Percentiles rank a stretch among this genome's conserved stretches.
These are phyloP conservation scores for Chimonanthus praecox DNA, from an alignment of 164 flowering plant genomes.

Conservation along the genomic window DNA sequence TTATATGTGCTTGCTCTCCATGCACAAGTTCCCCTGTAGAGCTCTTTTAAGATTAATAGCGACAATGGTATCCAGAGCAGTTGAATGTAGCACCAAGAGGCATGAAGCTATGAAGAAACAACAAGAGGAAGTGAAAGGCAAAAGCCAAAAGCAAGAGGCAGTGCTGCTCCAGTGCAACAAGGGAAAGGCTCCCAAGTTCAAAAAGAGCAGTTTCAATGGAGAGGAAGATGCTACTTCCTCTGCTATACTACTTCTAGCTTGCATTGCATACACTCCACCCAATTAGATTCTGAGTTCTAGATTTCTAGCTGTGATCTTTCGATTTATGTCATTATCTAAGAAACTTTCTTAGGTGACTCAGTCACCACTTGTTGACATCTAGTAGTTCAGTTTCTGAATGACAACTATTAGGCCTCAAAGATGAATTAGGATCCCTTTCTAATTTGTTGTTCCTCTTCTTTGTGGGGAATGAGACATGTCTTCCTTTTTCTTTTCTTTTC, in stretches of 20 bases:
- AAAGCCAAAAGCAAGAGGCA: constrained; percentile 15
- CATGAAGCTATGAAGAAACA: constrained; percentile 18
- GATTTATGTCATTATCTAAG: no score
- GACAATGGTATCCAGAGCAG: constrained; percentile 57
- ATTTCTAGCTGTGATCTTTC: no score
- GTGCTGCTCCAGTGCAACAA: constrained; percentile 55
- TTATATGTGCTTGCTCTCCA: constrained; percentile 6
- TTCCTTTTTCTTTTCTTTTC: no score
- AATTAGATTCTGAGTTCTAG: no score
- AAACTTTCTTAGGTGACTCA: no score
- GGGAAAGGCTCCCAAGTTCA: constrained; percentile 60
- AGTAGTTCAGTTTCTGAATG: no score
- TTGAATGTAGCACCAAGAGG: constrained; percentile 37
- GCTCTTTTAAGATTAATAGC: neutral
- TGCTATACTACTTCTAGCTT: constrained; percentile 80
- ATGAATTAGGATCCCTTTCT: no score
- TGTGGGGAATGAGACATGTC: no score
- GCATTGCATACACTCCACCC: constrained; percentile 55
- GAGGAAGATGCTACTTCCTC: constrained; percentile 75
- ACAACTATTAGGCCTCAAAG: no score
- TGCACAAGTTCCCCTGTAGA: neutral
- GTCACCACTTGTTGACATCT: no score
- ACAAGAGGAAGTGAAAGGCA: constrained; percentile 7
- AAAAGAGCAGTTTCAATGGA: constrained; percentile 58
- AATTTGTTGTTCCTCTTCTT: no score